Percentiles rank a stretch among this genome's conserved stretches.
Conservation (phyloP, 208 protist species). For the Herpetomonas samuelpessoai region DNA sequence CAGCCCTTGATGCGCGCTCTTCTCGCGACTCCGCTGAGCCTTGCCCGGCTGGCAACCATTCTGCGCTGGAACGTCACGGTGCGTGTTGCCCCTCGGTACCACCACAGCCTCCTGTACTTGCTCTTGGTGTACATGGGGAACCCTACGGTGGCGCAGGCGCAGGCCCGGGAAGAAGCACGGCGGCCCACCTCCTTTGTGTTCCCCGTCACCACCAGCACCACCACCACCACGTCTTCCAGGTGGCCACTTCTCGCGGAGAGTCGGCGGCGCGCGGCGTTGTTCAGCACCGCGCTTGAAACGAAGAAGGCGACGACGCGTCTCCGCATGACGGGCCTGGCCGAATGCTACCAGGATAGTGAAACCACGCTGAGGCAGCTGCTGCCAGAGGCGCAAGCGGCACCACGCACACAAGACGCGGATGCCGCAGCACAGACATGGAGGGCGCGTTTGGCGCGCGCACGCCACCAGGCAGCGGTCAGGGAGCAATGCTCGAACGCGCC, state of each 20-base stretch:
- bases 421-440: too few species aligned
- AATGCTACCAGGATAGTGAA: too few species aligned
- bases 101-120: conserved; percentile 10
- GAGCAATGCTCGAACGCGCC: too few species aligned
- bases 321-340: neutral
- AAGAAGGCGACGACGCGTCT: neutral
- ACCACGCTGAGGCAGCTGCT: too few species aligned
- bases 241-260: neutral
- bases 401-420: too few species aligned
- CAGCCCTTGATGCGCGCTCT: neutral
- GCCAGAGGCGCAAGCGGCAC: too few species aligned
- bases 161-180: neutral
- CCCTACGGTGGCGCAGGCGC: neutral
- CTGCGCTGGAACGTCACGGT: neutral
- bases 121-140: conserved; percentile 1
- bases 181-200: neutral
- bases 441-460: too few species aligned
- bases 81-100: neutral
- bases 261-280: too few species aligned
- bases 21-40: neutral
- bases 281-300: too few species aligned
- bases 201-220: neutral
- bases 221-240: neutral
- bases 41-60: neutral
- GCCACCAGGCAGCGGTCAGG: too few species aligned